Evolutionary conservation across 305 asterid species (phyloP).

Genomic region (Fraxinus dipetala): DNA sequence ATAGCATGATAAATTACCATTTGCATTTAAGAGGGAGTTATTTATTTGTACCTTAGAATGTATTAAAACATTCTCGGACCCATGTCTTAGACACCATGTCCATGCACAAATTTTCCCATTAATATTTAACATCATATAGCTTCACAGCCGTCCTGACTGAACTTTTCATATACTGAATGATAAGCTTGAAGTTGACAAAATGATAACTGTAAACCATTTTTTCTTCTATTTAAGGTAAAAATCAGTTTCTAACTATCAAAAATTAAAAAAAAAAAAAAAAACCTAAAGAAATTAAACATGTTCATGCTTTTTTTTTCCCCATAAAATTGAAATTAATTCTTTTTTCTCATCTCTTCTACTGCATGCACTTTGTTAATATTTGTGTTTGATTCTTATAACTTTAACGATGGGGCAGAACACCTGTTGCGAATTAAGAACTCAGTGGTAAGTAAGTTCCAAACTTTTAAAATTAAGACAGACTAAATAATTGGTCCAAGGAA

Average conservation of each 20-base stretch:
- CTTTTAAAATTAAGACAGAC: not conserved
- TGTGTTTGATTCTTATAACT: not conserved
- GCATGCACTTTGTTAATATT: not conserved
- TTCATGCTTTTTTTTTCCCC: not conserved
- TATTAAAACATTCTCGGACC: not conserved
- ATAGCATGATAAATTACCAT: not conserved
- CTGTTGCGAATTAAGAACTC: not conserved
- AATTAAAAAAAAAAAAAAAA: no score
- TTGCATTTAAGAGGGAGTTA: not conserved
- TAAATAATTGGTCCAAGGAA: not conserved
- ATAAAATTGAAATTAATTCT: not conserved
- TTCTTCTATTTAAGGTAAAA: not conserved
- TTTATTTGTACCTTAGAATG: not conserved
- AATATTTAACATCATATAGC: not conserved
- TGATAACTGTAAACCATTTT: not conserved
- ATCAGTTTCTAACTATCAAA: not conserved
- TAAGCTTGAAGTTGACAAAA: not conserved
- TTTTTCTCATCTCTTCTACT: not conserved
- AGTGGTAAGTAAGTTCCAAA: not conserved
- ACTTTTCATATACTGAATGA: not conserved
- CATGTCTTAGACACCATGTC: not conserved
- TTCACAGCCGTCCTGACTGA: not conserved
- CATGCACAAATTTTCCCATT: not conserved
- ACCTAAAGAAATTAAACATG: not conserved
- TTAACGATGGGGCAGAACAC: not conserved